Conservation (phyloP, 495 filamentous ascomycete species). For the Xanthoparmelia taractica region DNA sequence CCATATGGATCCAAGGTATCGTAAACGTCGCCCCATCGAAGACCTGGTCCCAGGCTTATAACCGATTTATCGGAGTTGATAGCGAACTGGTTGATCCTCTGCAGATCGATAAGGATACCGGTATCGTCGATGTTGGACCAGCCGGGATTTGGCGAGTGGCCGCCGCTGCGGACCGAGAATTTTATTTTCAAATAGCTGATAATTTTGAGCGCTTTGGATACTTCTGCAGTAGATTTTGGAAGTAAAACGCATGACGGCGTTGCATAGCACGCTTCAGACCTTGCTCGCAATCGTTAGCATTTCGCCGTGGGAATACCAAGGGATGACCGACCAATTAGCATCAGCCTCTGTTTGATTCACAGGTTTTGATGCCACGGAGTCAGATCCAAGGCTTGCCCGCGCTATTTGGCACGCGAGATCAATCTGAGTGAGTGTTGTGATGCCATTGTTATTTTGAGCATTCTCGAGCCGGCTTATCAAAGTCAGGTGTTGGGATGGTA, state of each 20-base stretch:
- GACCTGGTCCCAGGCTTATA: conserved; percentile 38
- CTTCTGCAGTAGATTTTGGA: conserved; percentile 30
- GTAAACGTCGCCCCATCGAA: conserved; percentile 40
- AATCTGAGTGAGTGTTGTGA: too few species aligned
- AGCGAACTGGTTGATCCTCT: conserved; percentile 34
- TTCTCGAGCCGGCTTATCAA: too few species aligned
- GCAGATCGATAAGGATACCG: conserved; percentile 47
- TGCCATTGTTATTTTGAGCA: too few species aligned
- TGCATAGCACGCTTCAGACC: conserved; percentile 15
- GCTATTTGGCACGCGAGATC: too few species aligned
- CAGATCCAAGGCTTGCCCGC: too few species aligned
- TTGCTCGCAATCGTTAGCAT: neutral
- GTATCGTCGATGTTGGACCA: conserved; percentile 33
- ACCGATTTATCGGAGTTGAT: conserved; percentile 34
- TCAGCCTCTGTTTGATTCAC: too few species aligned
- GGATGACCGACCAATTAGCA: too few species aligned
- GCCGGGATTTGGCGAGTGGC: conserved; percentile 24
- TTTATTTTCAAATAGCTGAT: conserved; percentile 18
- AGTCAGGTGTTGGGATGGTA: too few species aligned
- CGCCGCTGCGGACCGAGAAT: conserved; percentile 28
- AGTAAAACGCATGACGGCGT: conserved; percentile 33
- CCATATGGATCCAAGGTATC: conserved; percentile 27
- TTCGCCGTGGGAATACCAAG: too few species aligned
- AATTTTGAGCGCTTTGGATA: conserved; percentile 28
- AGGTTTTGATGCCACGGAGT: too few species aligned